Conservation (phyloP, 2,329 filamentous ascomycete genomes). For the Penicillium sp. region DNA sequence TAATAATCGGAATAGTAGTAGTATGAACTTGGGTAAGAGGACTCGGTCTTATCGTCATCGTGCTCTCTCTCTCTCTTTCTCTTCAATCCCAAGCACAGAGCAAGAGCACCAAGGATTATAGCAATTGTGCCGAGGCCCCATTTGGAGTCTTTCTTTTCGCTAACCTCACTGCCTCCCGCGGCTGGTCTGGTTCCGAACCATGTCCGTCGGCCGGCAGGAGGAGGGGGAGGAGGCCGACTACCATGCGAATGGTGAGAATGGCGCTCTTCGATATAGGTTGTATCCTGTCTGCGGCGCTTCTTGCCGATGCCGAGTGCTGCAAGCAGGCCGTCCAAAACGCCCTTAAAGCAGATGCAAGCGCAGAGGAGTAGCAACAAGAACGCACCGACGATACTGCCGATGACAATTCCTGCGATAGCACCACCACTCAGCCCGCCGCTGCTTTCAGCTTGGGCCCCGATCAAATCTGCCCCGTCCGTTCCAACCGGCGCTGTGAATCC, state of each 20-base stretch:
- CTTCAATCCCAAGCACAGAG: constrained; percentile 48
- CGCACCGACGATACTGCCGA: constrained; percentile 49
- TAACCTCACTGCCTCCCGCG: constrained; percentile 28
- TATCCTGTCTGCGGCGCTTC: constrained; percentile 40
- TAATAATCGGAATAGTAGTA: constrained; percentile 45
- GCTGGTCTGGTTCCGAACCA: constrained; percentile 46
- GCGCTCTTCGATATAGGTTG: constrained; percentile 43
- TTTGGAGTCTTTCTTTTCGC: constrained; percentile 38
- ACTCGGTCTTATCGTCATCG: constrained; percentile 43
- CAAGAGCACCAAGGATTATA: constrained; percentile 46
- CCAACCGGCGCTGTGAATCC: constrained; percentile 48
- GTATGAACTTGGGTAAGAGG: constrained; percentile 42
- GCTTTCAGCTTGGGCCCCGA: constrained; percentile 32
- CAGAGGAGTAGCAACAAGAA: constrained; percentile 48
- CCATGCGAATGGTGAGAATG: constrained; percentile 37
- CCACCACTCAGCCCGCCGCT: constrained; percentile 48
- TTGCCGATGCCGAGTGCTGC: constrained; percentile 45
- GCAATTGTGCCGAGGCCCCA: constrained; percentile 43
- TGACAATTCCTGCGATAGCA: constrained; percentile 54
- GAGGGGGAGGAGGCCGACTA: constrained; percentile 28
- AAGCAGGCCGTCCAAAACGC: constrained; percentile 41
- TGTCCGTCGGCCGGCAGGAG: constrained; percentile 26
- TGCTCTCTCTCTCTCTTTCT: constrained; percentile 38
- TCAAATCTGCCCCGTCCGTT: constrained; percentile 42
- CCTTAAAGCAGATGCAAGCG: constrained; percentile 45